Percentiles rank a stretch among this genome's conserved stretches.
Conservation (phyloP, 306 rosid genomes). For the Corylus avellana region DNA sequence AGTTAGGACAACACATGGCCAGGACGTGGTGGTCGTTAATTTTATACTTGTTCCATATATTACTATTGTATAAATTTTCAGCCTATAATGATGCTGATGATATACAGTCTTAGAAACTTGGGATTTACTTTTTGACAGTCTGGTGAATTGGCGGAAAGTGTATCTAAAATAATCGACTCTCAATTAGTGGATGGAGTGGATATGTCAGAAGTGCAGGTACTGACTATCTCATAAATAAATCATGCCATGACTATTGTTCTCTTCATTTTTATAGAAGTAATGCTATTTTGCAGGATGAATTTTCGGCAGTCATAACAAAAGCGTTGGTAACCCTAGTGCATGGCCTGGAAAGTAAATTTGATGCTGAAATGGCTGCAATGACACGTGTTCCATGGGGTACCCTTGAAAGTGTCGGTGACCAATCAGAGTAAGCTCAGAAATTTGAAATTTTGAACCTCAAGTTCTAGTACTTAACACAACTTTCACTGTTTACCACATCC, state of each 20-base stretch:
- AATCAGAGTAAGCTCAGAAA: slow-evolving; percentile 74
- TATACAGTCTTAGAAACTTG: slow-evolving; percentile 29
- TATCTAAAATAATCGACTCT: slow-evolving; percentile 82
- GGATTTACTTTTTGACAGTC: slow-evolving; percentile 55
- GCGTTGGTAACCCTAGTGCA: slow-evolving; percentile 90
- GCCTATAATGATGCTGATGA: slow-evolving; percentile 20
- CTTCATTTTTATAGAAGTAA: slow-evolving; percentile 29
- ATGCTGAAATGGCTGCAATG: slow-evolving; percentile 96
- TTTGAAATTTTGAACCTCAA: slow-evolving; percentile 5
- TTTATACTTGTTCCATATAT: not conserved
- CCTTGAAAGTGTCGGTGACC: slow-evolving; percentile 98
- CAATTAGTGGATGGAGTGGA: slow-evolving; percentile 78
- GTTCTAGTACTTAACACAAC: slow-evolving; percentile 14
- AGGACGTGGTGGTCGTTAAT: not conserved
- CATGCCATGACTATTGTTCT: slow-evolving; percentile 4
- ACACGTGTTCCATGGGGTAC: slow-evolving; percentile 91
- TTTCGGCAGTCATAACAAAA: slow-evolving; percentile 91
- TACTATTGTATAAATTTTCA: not conserved
- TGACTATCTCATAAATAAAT: slow-evolving; percentile 20
- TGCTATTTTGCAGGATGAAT: slow-evolving; percentile 75
- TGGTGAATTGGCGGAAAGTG: slow-evolving; percentile 96
- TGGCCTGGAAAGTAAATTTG: slow-evolving; percentile 96
- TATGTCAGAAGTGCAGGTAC: slow-evolving; percentile 98
- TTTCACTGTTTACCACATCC: slow-evolving; percentile 28
- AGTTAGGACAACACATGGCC: not conserved